A percentile compares a stretch with the other conserved stretches of the same genome.
Evolutionary conservation across 1,284 basidiomycete species (phyloP).

Genomic region (Polyporus tsugae): DNA sequence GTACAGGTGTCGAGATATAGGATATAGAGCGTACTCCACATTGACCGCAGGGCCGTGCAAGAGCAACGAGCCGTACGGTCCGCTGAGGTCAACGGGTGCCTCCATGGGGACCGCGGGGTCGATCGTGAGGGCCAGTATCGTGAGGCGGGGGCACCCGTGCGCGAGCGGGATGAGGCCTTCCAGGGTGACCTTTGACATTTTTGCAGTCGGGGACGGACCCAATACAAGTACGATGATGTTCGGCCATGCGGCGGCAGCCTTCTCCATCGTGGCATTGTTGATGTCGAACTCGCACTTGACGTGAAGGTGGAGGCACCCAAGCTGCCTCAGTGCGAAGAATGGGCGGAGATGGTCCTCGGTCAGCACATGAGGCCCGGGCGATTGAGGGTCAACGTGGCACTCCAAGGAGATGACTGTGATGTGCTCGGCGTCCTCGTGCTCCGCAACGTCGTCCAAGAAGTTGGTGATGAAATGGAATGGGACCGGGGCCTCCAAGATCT

Average conservation of each 20-base stretch:
- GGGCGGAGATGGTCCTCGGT: constrained; percentile 6
- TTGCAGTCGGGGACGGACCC: background rate
- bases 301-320: background rate
- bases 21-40: background rate
- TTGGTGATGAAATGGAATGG: background rate
- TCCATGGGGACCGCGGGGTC: background rate
- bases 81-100: background rate
- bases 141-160: constrained; percentile 10
- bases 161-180: constrained; percentile 13
- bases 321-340: background rate
- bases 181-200: constrained; percentile 6
- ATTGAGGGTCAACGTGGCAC: background rate
- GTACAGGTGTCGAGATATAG: background rate
- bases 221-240: constrained; percentile 8
- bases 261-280: constrained; percentile 5
- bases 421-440: background rate
- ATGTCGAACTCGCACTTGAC: background rate
- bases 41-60: background rate
- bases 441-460: background rate
- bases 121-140: constrained; percentile 4
- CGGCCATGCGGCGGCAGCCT: constrained; percentile 11
- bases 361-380: background rate
- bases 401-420: background rate
- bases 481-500: background rate
- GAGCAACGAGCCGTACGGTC: background rate